Evolutionary conservation across 1,139 yeast species (phyloP).

Genomic region (Lodderomyces elongisporus): DNA sequence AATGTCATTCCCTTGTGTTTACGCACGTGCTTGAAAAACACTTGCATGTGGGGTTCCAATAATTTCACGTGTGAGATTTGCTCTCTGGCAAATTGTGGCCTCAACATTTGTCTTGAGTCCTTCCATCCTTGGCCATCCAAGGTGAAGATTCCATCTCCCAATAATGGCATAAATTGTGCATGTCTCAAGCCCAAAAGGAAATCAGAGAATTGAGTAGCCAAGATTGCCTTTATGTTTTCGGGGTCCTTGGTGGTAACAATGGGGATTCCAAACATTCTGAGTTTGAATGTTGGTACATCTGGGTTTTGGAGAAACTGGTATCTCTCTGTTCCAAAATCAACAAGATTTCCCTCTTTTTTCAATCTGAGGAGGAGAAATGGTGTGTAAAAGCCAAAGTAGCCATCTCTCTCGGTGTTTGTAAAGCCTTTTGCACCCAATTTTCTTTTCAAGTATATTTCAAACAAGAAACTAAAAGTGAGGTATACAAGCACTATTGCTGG

Average conservation of each 20-base stretch:
- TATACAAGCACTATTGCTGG: conserved; percentile 9
- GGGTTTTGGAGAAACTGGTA: conserved; percentile 10
- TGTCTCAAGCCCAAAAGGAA: conserved; percentile 49
- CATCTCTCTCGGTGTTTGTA: conserved; percentile 12
- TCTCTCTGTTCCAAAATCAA: conserved; percentile 17
- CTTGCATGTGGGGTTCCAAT: conserved; percentile 45
- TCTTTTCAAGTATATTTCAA: conserved; percentile 8
- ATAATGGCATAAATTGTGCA: conserved; percentile 34
- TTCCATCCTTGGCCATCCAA: conserved; percentile 55
- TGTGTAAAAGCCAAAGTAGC: conserved; percentile 21
- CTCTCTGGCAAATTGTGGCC: conserved; percentile 56
- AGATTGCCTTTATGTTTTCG: conserved; percentile 36
- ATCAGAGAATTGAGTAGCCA: conserved; percentile 46
- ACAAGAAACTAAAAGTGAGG: conserved; percentile 4
- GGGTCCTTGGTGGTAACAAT: conserved; percentile 30
- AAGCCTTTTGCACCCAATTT: conserved; percentile 20
- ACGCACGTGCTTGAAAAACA: conserved; percentile 29
- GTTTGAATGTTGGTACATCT: conserved; percentile 16
- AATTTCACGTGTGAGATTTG: conserved; percentile 47
- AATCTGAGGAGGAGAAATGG: conserved; percentile 13
- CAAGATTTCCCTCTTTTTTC: conserved; percentile 21
- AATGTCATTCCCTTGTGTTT: conserved; percentile 26
- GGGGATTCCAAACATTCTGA: conserved; percentile 18
- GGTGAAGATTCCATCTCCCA: conserved; percentile 58
- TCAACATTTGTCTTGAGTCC: conserved; percentile 49